Base-by-base conservation (phyloP, 106 monocot genomes). In the Iris macrosiphon region DNA sequence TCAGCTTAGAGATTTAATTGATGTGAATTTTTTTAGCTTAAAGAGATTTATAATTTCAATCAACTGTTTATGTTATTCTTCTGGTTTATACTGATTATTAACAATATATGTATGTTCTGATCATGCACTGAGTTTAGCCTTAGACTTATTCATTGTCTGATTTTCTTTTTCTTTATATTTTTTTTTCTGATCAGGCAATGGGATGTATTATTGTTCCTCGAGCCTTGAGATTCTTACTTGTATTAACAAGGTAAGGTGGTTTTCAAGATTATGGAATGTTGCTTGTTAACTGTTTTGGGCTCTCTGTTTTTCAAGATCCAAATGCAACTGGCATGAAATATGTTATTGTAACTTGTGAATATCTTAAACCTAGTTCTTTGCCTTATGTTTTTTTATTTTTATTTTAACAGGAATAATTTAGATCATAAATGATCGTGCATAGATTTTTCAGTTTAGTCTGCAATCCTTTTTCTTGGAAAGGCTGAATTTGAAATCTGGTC, bases 221-320 rank as follows among this genome's bases (percentile, higher is more conserved):
- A 95, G 95, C 25, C 95, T 85, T 47, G 95, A 95, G 64, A 89
- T 95, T 72, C 85, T 95, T 65, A 89, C 89, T 40, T 68, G 63
- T 31, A 85, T 89, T 32, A 73, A 77, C 35, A 68, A 76, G 52
- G 95, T 89, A 67, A 41, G 13, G 22, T 45, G 7, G 13, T 52
- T 41, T 25, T 40, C 4, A 10, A 7, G 31, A 13, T 10, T 24
- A 6, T 53, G 17, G 1, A 16, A 6, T 53, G 0, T 32, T 44
- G 17, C 33, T 10, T 53, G 52, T 17, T 16, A 40, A 24, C 25
- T 39, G 16, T 57, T 4, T 38, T 17, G 12, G 4, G 3, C 6
- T 53, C 23, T 24, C 6, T 19, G 1, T 18, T 19, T 1, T 44
- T 18, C 4, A 3, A 33, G 1, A 19, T 44, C 17, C 9, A 18